These are phyloP conservation scores for Rhizopogon salebrosus DNA, from an alignment of 768 basidiomycete genomes.

Conservation along the genomic window DNA sequence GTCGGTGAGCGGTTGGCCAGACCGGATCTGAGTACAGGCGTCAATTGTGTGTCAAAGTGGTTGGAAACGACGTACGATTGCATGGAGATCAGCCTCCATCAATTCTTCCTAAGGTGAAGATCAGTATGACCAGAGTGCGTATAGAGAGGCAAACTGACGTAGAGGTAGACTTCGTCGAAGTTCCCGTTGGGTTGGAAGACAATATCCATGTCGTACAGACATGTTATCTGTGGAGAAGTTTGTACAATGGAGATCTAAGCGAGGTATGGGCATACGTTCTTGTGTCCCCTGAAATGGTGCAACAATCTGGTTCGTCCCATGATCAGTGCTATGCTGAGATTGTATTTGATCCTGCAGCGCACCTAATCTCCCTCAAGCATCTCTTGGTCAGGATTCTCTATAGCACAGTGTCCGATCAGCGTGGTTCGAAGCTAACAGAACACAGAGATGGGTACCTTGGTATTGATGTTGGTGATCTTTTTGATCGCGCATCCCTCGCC, in stretches of 20 bases:
- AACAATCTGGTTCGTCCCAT: slow-evolving; percentile 53
- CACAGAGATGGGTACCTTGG: slow-evolving; percentile 52
- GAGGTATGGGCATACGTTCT: slow-evolving; percentile 64
- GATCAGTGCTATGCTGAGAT: slow-evolving; percentile 6
- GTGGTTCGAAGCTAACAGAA: background rate
- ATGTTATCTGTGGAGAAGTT: slow-evolving; percentile 66
- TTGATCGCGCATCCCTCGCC: slow-evolving; percentile 93
- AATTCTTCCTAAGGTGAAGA: slow-evolving; percentile 75
- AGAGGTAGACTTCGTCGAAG: slow-evolving; percentile 95
- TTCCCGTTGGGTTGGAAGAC: slow-evolving; percentile 88
- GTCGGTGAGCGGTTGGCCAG: slow-evolving; percentile 83
- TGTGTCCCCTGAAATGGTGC: slow-evolving; percentile 98
- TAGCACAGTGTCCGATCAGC: slow-evolving; percentile 3
- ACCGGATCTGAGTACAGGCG: slow-evolving; percentile 55
- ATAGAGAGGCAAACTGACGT: slow-evolving; percentile 43
- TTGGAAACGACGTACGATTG: slow-evolving; percentile 61
- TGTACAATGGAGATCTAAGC: slow-evolving; percentile 7
- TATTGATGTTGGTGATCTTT: slow-evolving; percentile 93
- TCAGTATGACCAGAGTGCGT: background rate
- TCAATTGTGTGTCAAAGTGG: background rate
- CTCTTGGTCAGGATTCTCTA: slow-evolving; percentile 95
- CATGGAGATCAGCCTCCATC: slow-evolving; percentile 99
- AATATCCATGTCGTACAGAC: slow-evolving; percentile 97
- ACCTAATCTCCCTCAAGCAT: slow-evolving; percentile 93
- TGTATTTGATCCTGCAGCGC: slow-evolving; percentile 17